Evolutionary conservation across 169 alveolate genomes (phyloP).

Genomic region (Eimeria sp.): DNA sequence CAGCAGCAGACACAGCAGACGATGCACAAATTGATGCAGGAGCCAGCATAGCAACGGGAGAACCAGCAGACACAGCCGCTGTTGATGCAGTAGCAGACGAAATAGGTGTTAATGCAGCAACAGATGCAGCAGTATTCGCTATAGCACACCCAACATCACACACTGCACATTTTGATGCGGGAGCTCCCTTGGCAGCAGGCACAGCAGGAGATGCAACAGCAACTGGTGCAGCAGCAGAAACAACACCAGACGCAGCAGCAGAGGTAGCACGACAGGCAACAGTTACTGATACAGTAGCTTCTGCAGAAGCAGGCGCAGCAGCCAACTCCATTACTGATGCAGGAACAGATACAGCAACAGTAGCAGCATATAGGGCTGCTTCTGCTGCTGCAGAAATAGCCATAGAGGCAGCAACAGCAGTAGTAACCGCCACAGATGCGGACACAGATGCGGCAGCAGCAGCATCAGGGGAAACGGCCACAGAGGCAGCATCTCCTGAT

Average conservation of each 20-base stretch:
- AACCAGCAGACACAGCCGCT: neutral
- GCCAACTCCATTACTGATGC: neutral
- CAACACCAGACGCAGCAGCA: neutral
- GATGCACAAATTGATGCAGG: neutral
- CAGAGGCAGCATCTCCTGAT: neutral
- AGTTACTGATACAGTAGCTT: neutral
- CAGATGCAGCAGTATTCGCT: neutral
- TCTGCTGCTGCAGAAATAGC: neutral
- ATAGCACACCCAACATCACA: neutral
- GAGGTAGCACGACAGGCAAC: neutral
- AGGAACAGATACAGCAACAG: neutral
- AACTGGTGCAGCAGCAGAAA: neutral
- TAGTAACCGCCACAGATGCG: neutral
- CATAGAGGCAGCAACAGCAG: neutral
- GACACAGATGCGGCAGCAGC: neutral
- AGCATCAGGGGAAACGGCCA: neutral
- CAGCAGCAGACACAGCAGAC: neutral
- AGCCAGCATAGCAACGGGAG: neutral
- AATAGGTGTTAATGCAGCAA: neutral
- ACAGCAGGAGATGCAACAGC: neutral
- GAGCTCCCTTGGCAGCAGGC: neutral
- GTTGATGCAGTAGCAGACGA: neutral
- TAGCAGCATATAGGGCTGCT: neutral
- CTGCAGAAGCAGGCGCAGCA: neutral
- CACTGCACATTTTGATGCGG: neutral